phyloP scores from a whole-genome alignment of 2,329 filamentous ascomycete genomes.

The Microcyclosporella mali region DNA sequence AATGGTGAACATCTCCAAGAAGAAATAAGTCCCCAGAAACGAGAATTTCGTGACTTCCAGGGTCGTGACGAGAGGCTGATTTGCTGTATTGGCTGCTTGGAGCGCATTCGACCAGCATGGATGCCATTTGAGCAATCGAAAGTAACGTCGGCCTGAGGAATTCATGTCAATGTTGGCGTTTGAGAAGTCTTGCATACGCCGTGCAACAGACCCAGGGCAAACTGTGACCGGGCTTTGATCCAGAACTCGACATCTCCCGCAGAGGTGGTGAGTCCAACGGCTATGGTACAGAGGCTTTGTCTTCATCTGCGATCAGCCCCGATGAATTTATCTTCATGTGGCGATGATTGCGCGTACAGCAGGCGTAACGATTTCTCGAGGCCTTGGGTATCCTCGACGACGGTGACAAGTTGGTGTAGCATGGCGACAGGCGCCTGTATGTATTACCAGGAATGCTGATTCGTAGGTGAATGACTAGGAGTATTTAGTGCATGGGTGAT shows the following conservation, averaged over 20 bases:
- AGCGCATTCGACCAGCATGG: constrained; percentile 16
- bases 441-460: no score
- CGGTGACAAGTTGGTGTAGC: constrained; percentile 12
- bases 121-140: constrained; percentile 59
- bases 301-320: no score
- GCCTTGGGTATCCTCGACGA: constrained; percentile 42
- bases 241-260: constrained; percentile 31
- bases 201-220: constrained; percentile 39
- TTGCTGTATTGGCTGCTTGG: constrained; percentile 22
- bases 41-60: constrained; percentile 54
- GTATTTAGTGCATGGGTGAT: no score
- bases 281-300: constrained; percentile 38
- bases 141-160: constrained; percentile 53
- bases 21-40: constrained; percentile 60
- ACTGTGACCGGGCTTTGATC: constrained; percentile 34
- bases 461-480: background rate
- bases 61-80: constrained; percentile 29
- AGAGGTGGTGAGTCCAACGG: constrained; percentile 32
- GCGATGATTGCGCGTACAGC: constrained; percentile 23
- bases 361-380: constrained; percentile 57
- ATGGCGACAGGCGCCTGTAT: constrained; percentile 9
- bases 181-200: no score
- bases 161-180: no score
- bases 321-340: no score
- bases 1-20: constrained; percentile 60